These are phyloP conservation scores for Mycena polygramma DNA, from an alignment of 768 basidiomycete species.

Conservation along the genomic window DNA sequence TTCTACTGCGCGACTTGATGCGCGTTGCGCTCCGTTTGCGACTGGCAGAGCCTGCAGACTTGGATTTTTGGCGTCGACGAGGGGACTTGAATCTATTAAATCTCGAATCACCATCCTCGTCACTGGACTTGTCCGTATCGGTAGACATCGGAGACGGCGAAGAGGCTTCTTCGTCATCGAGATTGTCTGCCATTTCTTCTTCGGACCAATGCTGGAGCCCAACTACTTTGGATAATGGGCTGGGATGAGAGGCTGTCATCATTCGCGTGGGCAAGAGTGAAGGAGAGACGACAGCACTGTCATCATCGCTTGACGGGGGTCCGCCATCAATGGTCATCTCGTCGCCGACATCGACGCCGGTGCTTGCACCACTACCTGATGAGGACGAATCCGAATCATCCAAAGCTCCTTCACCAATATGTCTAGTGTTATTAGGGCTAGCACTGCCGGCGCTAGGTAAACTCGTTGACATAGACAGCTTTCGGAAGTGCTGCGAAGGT, in stretches of 20 bases:
- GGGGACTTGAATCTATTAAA: conserved; percentile 54
- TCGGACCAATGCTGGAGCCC: conserved; percentile 68
- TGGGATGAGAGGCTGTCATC: conserved; percentile 60
- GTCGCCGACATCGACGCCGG: conserved; percentile 47
- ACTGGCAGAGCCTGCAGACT: conserved; percentile 45
- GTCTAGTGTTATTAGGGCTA: conserved; percentile 58
- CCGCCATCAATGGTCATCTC: conserved; percentile 42
- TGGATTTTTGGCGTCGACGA: conserved; percentile 46
- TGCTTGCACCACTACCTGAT: conserved; percentile 56
- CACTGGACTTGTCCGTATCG: conserved; percentile 61
- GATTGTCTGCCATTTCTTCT: conserved; percentile 49
- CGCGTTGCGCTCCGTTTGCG: conserved; percentile 44
- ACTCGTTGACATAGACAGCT: conserved; percentile 49
- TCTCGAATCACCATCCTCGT: conserved; percentile 19
- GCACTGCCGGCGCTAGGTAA: conserved; percentile 51
- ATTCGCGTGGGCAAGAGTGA: conserved; percentile 46
- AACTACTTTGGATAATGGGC: conserved; percentile 74
- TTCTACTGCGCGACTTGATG: conserved; percentile 66
- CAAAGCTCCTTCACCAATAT: conserved; percentile 83
- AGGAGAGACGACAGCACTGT: conserved; percentile 53
- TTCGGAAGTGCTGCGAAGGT: conserved; percentile 54
- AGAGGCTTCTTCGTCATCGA: conserved; percentile 63
- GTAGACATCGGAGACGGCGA: conserved; percentile 78
- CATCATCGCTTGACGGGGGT: conserved; percentile 50
- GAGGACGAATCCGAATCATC: conserved; percentile 85